Percentiles rank a stretch among this genome's conserved stretches.
These are phyloP conservation scores for Hirschioporus abietinus DNA, from an alignment of 768 basidiomycete genomes.

Conservation along the genomic window DNA sequence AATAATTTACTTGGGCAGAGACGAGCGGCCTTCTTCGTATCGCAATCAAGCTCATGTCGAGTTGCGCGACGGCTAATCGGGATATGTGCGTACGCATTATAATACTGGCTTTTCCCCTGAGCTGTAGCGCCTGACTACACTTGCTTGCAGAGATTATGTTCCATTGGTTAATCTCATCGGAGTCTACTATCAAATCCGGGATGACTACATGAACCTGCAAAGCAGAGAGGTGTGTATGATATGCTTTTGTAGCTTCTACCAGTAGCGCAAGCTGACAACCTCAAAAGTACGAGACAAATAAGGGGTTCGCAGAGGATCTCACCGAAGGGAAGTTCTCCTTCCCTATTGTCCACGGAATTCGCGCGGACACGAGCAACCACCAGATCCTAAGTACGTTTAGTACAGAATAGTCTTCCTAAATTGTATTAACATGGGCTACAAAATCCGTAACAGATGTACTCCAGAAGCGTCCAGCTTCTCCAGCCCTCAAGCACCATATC, in stretches of 20 bases:
- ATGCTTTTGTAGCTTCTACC: conserved; percentile 24
- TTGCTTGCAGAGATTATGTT: conserved; percentile 71
- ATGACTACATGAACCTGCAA: conserved; percentile 94
- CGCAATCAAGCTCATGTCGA: conserved; percentile 47
- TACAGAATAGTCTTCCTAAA: background rate
- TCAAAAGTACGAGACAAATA: conserved; percentile 71
- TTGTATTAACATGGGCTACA: background rate
- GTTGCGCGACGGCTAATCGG: background rate
- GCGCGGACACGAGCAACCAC: conserved; percentile 68
- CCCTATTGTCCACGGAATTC: conserved; percentile 87
- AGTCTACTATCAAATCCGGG: conserved; percentile 94
- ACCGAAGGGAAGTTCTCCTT: conserved; percentile 98
- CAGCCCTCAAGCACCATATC: conserved; percentile 73
- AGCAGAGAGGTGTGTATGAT: conserved; percentile 59
- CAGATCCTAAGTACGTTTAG: conserved; percentile 72
- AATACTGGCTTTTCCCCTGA: background rate
- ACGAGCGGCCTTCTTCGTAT: conserved; percentile 45
- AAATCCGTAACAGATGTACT: conserved; percentile 79
- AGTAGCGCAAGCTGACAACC: background rate
- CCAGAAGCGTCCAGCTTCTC: conserved; percentile 79
- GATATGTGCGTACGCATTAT: background rate
- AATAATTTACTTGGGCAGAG: conserved; percentile 24
- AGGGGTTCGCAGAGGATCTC: conserved; percentile 90
- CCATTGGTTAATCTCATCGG: conserved; percentile 92
- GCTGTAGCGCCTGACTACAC: background rate